Conservation (phyloP, 106 monocot genomes). For the Phalaenopsis equestris region DNA sequence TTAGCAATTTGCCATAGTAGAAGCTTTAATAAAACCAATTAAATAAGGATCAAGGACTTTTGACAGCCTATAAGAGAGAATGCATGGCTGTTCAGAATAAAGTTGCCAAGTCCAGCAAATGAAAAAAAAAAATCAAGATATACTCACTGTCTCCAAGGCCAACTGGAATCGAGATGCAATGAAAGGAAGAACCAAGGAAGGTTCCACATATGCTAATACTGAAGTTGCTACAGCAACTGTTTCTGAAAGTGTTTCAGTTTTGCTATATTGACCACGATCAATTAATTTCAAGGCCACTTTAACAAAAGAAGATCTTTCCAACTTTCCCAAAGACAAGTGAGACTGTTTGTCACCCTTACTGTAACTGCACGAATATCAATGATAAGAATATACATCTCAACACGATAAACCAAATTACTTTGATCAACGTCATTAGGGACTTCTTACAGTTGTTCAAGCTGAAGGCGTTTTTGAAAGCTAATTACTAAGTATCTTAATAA, state of each 20-base stretch:
- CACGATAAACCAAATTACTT: not conserved
- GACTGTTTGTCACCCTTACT: slow-evolving; percentile 18
- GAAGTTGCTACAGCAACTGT: slow-evolving; percentile 88
- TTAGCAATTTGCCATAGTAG: not conserved
- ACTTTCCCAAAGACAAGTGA: slow-evolving; percentile 51
- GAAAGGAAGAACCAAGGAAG: slow-evolving; percentile 85
- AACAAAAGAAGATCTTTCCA: slow-evolving; percentile 75
- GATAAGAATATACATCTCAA: not conserved
- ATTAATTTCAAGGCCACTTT: slow-evolving; percentile 70
- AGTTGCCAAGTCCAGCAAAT: not conserved
- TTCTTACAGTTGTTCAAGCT: slow-evolving; percentile 73
- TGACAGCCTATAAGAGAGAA: slow-evolving; percentile 1
- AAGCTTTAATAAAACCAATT: not conserved
- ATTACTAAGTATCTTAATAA: slow-evolving; percentile 76
- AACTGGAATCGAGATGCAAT: slow-evolving; percentile 73
- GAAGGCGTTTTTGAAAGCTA: slow-evolving; percentile 77
- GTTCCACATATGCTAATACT: slow-evolving; percentile 88
- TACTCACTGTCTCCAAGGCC: slow-evolving; percentile 90
- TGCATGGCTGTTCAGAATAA: not conserved
- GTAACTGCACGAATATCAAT: slow-evolving; percentile 30
- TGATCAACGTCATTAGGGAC: slow-evolving; percentile 6
- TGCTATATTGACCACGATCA: slow-evolving; percentile 98
- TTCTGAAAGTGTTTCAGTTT: slow-evolving; percentile 85
- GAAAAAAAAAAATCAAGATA: slow-evolving; percentile 6
- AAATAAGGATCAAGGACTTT: not conserved